Evolutionary conservation across 2,329 filamentous ascomycete species (phyloP).

Genomic region (Ascosphaera acerosa): DNA sequence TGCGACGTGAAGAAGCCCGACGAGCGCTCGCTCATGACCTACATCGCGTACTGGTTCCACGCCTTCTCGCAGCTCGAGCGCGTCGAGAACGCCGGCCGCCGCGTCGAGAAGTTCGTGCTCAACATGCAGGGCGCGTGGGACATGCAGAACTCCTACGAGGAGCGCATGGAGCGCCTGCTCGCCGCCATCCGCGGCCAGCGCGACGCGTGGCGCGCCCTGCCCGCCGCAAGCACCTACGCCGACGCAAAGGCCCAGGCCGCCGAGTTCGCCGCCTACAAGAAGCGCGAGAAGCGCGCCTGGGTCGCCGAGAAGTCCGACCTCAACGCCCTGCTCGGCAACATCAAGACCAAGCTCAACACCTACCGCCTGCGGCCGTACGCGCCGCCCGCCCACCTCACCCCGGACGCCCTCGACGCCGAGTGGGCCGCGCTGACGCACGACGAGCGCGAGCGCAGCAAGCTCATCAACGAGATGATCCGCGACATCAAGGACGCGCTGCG

Average conservation of each 20-base stretch:
- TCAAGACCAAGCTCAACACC: conserved; percentile 94
- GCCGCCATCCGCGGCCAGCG: conserved; percentile 48
- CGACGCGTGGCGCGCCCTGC: conserved; percentile 49
- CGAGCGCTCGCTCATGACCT: conserved; percentile 93
- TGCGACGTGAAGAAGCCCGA: conserved; percentile 91
- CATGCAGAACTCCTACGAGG: conserved; percentile 93
- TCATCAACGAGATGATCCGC: conserved; percentile 95
- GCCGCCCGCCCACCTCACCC: conserved; percentile 56
- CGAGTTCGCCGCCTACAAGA: conserved; percentile 73
- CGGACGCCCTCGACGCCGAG: conserved; percentile 58
- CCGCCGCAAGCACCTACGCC: conserved; percentile 72
- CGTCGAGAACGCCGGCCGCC: conserved; percentile 85
- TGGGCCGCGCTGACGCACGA: conserved; percentile 59
- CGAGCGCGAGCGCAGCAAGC: conserved; percentile 68
- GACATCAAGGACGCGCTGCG: conserved; percentile 94
- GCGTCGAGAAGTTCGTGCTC: conserved; percentile 94
- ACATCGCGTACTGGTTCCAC: conserved; percentile 99
- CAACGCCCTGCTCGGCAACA: conserved; percentile 79
- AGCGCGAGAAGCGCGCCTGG: conserved; percentile 76
- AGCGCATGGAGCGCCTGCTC: conserved; percentile 64
- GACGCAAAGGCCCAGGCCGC: conserved; percentile 73
- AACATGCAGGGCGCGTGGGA: conserved; percentile 99
- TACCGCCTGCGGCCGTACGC: conserved; percentile 81
- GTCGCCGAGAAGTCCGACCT: conserved; percentile 95
- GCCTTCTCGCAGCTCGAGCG: conserved; percentile 98